Percentiles rank a stretch among this genome's conserved stretches.
These are phyloP conservation scores for Diaporthe amygdali DNA, from an alignment of 2,329 filamentous ascomycete genomes.

Conservation along the genomic window DNA sequence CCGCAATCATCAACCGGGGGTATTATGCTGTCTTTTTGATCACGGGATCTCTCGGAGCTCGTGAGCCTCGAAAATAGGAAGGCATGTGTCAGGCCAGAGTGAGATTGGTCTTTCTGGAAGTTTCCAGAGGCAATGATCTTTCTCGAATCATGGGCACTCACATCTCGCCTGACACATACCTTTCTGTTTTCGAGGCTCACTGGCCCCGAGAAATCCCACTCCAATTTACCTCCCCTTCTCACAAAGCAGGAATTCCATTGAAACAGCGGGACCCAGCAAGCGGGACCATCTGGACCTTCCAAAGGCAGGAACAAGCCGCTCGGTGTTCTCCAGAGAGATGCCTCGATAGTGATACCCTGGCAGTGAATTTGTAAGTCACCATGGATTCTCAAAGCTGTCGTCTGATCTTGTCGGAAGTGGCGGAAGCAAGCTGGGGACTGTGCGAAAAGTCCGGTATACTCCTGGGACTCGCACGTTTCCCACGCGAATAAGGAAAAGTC, in stretches of 20 bases:
- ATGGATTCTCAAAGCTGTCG: neutral
- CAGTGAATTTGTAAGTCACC: neutral
- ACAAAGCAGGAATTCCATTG: neutral
- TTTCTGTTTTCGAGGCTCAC: neutral
- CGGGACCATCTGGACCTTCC: neutral
- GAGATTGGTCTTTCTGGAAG: neutral
- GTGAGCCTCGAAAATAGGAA: no score
- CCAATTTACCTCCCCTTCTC: neutral
- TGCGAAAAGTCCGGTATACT: constrained; percentile 6
- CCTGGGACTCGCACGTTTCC: neutral
- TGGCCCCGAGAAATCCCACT: neutral
- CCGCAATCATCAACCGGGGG: neutral
- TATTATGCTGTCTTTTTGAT: neutral
- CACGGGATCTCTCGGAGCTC: no score
- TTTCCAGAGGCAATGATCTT: neutral
- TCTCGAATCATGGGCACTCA: neutral
- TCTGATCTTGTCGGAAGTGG: neutral
- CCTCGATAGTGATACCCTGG: neutral
- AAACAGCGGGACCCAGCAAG: neutral
- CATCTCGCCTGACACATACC: neutral
- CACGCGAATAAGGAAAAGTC: neutral
- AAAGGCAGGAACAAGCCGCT: neutral
- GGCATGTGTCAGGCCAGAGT: no score
- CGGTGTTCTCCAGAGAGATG: neutral
- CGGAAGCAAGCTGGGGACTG: neutral